Base-by-base conservation (phyloP, 768 basidiomycete genomes). In the Boletus barrowsii region DNA sequence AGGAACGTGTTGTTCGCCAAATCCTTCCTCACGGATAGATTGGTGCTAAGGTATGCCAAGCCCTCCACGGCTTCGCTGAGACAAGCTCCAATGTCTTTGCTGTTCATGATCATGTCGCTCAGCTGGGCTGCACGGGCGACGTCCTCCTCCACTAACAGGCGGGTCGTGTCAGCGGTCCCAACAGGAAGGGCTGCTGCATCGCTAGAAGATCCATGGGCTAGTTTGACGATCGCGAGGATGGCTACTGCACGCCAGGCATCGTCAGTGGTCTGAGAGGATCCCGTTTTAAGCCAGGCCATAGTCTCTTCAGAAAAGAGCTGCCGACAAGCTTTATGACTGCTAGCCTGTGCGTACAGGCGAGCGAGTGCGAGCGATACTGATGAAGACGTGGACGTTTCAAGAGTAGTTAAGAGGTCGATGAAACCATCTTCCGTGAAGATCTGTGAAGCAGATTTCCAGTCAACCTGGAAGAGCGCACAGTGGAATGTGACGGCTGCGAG, bases 381-480 rank as follows among this genome's bases (percentile, higher is more conserved):
- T 3, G 73, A 61, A 4, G 79, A 75, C 3, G 82, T 75, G 42
- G 73, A 74, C n/a, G 89, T 70, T 56, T 95, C 92, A 24, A 86
- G 77, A 14, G 79, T 77, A 64, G 83, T 76, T 48, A 93, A 70
- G 42, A 79, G 78, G 37, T 88, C 83, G 32, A 86, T 61, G 15
- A 87, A 67, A 4, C 83, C 85, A 55, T 90, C 86, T 47, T 77
- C 75, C 36, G 73, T 69, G 53, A 93, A 83, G 49, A 95, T 82
- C 22, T 76, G 61, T 10, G 84, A 75, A 10, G 89, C 92, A 2
- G 83, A 73, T 48, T 78, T 72, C 70, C 83, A 79, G 60, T 92
- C 90, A n/a, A 93, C 83, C 66, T 93, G 90, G 63, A 93, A 91
- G 18, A 95, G 73, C 1, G 89, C 90, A n/a, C 79, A 75, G 46